A percentile compares a stretch with the other conserved stretches of the same genome.
phyloP scores from a whole-genome alignment of 2,329 filamentous ascomycete species.

The Neofusicoccum sp. region DNA sequence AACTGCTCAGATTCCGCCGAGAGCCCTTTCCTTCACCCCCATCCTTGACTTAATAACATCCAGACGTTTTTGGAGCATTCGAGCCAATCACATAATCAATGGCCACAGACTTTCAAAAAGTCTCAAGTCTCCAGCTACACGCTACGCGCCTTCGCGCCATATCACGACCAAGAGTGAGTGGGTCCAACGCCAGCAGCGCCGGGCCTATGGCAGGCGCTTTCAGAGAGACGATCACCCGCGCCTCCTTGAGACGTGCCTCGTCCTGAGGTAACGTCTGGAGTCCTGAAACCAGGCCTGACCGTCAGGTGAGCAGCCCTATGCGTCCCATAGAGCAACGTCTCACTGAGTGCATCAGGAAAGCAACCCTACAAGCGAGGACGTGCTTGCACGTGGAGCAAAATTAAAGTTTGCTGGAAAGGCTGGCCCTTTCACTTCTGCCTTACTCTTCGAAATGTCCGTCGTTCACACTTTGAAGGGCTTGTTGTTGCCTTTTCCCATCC shows the following conservation, averaged over 20 bases:
- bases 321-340: background rate
- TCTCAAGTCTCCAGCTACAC: too few relatives aligned
- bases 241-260: constrained; percentile 7
- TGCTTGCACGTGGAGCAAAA: background rate
- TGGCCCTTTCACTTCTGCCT: background rate
- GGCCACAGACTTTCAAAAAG: too few relatives aligned
- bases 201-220: background rate
- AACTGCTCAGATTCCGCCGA: too few relatives aligned
- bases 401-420: background rate
- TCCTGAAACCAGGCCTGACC: background rate
- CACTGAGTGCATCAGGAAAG: constrained; percentile 1
- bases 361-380: background rate
- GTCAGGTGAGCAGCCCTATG: constrained; percentile 4
- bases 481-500: background rate
- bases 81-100: too few relatives aligned
- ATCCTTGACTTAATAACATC: too few relatives aligned
- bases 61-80: too few relatives aligned
- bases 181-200: background rate
- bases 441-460: background rate
- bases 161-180: too few relatives aligned
- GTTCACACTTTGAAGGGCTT: background rate
- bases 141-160: too few relatives aligned
- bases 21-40: too few relatives aligned
- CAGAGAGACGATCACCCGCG: constrained; percentile 8
- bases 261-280: background rate